Evolutionary conservation across 805 yeast species (phyloP).

Genomic region (Lipomyces spencermartinsiae): DNA sequence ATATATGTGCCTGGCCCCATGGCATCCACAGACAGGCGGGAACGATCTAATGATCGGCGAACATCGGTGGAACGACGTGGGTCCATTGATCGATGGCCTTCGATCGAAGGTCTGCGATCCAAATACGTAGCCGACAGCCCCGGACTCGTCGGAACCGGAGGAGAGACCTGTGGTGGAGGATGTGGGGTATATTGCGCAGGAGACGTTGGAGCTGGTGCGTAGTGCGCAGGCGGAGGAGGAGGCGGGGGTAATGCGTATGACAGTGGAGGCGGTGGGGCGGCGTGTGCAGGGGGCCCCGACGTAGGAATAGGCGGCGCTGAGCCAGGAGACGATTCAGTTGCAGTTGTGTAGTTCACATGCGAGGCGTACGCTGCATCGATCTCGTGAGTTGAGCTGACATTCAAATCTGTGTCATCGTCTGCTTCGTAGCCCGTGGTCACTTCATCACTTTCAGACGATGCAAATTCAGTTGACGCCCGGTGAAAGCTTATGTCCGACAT

Average conservation of each 20-base stretch:
- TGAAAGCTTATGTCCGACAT: conserved; percentile 8
- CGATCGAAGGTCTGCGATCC: conserved; percentile 22
- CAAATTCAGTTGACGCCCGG: conserved; percentile 38
- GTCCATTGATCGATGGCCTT: conserved; percentile 24
- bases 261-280: conserved; percentile 20
- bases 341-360: conserved; percentile 40
- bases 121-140: not conserved
- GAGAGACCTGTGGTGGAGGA: conserved; percentile 42
- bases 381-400: conserved; percentile 41
- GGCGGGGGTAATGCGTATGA: conserved; percentile 37
- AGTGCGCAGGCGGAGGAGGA: conserved; percentile 36
- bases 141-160: conserved; percentile 29
- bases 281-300: conserved; percentile 35
- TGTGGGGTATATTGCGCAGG: conserved; percentile 35
- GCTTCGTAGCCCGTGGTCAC: conserved; percentile 70
- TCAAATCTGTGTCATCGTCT: conserved; percentile 58
- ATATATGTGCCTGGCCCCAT: conserved; percentile 29
- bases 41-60: conserved; percentile 20
- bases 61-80: conserved; percentile 39
- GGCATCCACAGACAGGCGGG: conserved; percentile 19
- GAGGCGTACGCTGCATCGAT: conserved; percentile 32
- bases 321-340: conserved; percentile 36
- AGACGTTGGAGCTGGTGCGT: conserved; percentile 28
- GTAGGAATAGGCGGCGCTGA: conserved; percentile 40
- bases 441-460: conserved; percentile 42